These are phyloP conservation scores for Brettanomyces anomalus DNA, from an alignment of 805 yeast genomes.

Conservation along the genomic window DNA sequence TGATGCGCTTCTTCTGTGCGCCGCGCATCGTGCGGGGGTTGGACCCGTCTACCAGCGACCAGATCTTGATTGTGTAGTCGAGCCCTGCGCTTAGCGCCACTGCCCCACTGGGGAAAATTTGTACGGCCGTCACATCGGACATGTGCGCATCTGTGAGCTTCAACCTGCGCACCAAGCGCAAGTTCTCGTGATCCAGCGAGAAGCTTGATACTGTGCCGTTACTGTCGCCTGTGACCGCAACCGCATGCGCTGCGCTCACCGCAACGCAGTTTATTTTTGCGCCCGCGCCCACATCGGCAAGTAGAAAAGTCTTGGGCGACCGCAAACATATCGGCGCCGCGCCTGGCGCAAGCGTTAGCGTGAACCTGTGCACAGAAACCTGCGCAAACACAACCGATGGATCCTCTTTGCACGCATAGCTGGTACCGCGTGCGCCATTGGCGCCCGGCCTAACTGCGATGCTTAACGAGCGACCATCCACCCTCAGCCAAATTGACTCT, in stretches of 20 bases:
- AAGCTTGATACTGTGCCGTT: conserved; percentile 1
- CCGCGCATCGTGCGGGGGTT: conserved; percentile 38
- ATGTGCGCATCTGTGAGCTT: conserved; percentile 37
- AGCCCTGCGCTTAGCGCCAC: conserved; percentile 50
- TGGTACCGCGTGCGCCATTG: neutral
- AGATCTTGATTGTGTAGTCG: conserved; percentile 52
- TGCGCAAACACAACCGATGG: conserved; percentile 1
- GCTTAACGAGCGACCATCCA: conserved; percentile 10
- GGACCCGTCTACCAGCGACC: conserved; percentile 43
- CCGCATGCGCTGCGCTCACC: neutral
- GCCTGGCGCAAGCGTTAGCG: conserved; percentile 3
- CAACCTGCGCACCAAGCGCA: neutral
- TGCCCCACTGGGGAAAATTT: conserved; percentile 55
- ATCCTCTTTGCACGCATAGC: neutral
- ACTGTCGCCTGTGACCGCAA: conserved; percentile 3
- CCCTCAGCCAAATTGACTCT: conserved; percentile 7
- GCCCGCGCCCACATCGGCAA: neutral
- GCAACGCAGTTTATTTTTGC: conserved; percentile 1
- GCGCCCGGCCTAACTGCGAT: conserved; percentile 6
- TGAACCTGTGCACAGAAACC: conserved; percentile 2
- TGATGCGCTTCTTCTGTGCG: conserved; percentile 41
- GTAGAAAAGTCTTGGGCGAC: conserved; percentile 1
- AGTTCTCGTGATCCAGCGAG: too few species aligned
- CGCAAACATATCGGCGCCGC: neutral
- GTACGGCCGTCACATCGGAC: conserved; percentile 32